Percentiles rank a stretch among this genome's conserved stretches.
Evolutionary conservation across 257 asterid species (phyloP).

Genomic region (Lavandula angustifolia): DNA sequence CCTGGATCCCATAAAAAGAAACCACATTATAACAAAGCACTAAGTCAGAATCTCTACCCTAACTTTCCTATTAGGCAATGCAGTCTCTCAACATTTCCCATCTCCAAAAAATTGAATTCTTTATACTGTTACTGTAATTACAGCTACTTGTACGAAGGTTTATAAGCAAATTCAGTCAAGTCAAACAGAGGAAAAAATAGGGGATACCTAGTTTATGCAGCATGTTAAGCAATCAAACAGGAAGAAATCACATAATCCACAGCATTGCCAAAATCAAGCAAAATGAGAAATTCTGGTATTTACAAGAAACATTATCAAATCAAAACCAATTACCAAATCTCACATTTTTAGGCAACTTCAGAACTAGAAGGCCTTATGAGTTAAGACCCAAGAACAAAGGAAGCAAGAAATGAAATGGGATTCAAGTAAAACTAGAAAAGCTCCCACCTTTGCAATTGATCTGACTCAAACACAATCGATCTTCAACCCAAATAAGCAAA

Average conservation of each 20-base stretch:
- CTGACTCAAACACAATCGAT: constrained; percentile 61
- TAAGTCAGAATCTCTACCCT: constrained; percentile 19
- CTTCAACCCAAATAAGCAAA: constrained; percentile 53
- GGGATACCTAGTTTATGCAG: not conserved
- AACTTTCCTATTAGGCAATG: not conserved
- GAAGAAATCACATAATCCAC: constrained; percentile 15
- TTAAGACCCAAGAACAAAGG: constrained; percentile 27
- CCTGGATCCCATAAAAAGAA: constrained; percentile 51
- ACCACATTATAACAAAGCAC: constrained; percentile 30
- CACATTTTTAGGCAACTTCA: constrained; percentile 25
- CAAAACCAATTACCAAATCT: constrained; percentile 34
- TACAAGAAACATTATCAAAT: constrained; percentile 4
- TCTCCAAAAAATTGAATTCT: constrained; percentile 2
- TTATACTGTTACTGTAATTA: constrained; percentile 9
- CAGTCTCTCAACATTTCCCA: constrained; percentile 16
- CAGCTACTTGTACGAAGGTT: not conserved
- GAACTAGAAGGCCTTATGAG: constrained; percentile 30
- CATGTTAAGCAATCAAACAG: constrained; percentile 28
- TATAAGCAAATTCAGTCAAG: constrained; percentile 1
- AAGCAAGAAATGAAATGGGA: not conserved
- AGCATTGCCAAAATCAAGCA: constrained; percentile 25
- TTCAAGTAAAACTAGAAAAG: constrained; percentile 31
- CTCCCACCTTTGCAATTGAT: constrained; percentile 49
- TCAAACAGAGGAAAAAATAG: constrained; percentile 1
- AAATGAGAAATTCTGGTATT: not conserved